Evolutionary conservation across 148 eudicot species (phyloP).

Genomic region (Spergularia bocconei): DNA sequence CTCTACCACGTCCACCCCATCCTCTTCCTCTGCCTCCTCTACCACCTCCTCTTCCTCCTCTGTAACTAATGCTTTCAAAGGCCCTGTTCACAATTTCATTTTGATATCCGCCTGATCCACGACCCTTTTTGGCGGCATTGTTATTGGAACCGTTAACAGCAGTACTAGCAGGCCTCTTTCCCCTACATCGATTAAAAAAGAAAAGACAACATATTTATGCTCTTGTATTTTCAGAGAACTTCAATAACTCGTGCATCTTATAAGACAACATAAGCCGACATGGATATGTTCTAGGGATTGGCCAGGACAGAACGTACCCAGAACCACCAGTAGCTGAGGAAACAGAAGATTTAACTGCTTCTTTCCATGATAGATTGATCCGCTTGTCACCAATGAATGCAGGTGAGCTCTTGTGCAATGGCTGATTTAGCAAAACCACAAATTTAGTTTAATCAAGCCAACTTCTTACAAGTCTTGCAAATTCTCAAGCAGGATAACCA

Average conservation of each 20-base stretch:
- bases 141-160: constrained; percentile 51
- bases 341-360: constrained; percentile 45
- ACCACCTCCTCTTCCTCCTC: constrained; percentile 66
- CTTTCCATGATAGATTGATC: constrained; percentile 86
- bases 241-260: not conserved
- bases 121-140: constrained; percentile 53
- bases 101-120: constrained; percentile 59
- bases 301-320: constrained; percentile 45
- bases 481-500: constrained; percentile 2
- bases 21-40: constrained; percentile 60
- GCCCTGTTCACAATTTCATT: constrained; percentile 72
- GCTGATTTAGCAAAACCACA: constrained; percentile 41
- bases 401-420: constrained; percentile 73
- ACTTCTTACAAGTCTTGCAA: too few relatives aligned
- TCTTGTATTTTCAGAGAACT: not conserved
- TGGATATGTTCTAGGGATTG: not conserved
- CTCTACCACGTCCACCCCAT: constrained; percentile 68
- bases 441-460: constrained; percentile 4
- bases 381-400: constrained; percentile 78
- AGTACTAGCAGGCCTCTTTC: constrained; percentile 49
- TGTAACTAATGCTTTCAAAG: constrained; percentile 46
- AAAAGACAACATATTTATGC: not conserved
- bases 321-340: constrained; percentile 37
- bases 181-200: constrained; percentile 31
- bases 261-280: not conserved